Evolutionary conservation across 768 basidiomycete genomes (phyloP).

Genomic region (Boletus patriciae): DNA sequence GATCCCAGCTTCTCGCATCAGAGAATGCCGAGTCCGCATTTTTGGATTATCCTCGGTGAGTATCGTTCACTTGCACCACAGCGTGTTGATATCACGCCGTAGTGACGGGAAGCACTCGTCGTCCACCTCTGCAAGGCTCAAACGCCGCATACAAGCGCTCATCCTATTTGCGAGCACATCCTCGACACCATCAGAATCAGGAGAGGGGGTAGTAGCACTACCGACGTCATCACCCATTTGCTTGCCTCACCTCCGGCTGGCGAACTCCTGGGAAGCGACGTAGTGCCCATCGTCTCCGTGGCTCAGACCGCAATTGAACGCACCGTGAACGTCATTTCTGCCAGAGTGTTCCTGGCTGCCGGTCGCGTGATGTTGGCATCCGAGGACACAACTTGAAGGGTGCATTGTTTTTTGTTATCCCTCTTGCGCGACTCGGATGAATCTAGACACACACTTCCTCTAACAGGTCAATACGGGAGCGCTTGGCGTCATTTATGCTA

Average conservation of each 20-base stretch:
- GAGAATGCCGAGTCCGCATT: conserved; percentile 45
- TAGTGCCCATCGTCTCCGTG: conserved; percentile 45
- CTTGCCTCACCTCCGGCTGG: conserved; percentile 41
- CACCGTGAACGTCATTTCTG: conserved; percentile 65
- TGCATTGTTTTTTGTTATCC: conserved; percentile 38
- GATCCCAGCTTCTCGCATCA: conserved; percentile 42
- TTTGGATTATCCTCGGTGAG: conserved; percentile 56
- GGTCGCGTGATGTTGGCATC: conserved; percentile 56
- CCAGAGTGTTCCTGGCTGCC: conserved; percentile 63
- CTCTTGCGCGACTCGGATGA: too few relatives aligned
- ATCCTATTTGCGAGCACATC: conserved; percentile 61
- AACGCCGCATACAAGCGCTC: conserved; percentile 66
- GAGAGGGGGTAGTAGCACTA: conserved; percentile 31
- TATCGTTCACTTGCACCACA: not conserved
- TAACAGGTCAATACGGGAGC: conserved; percentile 63
- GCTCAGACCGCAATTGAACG: conserved; percentile 54
- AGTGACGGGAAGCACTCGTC: conserved; percentile 63
- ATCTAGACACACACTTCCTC: too few relatives aligned
- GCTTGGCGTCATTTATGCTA: conserved; percentile 65
- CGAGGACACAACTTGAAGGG: conserved; percentile 50
- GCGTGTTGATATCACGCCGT: not conserved
- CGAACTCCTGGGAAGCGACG: conserved; percentile 33
- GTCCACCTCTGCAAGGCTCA: conserved; percentile 44
- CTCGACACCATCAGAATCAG: conserved; percentile 37
- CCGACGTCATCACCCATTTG: conserved; percentile 49